Evolutionary conservation across 345 rosid species (phyloP).

Genomic region (Lepidium sativum): DNA sequence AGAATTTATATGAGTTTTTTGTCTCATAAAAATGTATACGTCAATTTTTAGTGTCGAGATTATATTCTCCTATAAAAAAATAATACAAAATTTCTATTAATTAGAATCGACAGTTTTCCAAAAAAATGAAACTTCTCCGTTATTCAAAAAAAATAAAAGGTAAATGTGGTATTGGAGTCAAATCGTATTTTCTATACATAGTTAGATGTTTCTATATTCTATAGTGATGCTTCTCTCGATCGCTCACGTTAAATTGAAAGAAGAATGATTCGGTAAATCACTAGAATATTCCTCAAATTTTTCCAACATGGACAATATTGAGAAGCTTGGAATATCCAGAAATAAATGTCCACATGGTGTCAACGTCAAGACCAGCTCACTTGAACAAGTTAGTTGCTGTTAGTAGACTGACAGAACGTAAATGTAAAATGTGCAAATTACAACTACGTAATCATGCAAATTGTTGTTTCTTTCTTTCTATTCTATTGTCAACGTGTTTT

Average conservation of each 20-base stretch:
- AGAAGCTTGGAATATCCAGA: slow-evolving; percentile 16
- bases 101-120: too few relatives aligned
- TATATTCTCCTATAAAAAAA: too few relatives aligned
- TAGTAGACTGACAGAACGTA: background rate
- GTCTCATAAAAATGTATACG: too few relatives aligned
- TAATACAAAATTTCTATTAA: too few relatives aligned
- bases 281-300: slow-evolving; percentile 4
- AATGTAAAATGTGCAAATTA: background rate
- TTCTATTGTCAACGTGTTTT: background rate
- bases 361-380: slow-evolving; percentile 20
- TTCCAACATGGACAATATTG: background rate
- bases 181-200: background rate
- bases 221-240: background rate
- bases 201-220: background rate
- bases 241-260: too few relatives aligned
- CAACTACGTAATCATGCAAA: too few relatives aligned
- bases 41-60: too few relatives aligned
- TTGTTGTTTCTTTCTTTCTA: background rate
- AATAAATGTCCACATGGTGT: background rate
- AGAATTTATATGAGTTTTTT: too few relatives aligned
- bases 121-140: too few relatives aligned
- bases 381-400: background rate
- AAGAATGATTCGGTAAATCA: too few relatives aligned
- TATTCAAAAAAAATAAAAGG: background rate
- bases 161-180: background rate